Base-by-base conservation (phyloP, 2,329 filamentous ascomycete genomes). In the Clarireedia hainanense region DNA sequence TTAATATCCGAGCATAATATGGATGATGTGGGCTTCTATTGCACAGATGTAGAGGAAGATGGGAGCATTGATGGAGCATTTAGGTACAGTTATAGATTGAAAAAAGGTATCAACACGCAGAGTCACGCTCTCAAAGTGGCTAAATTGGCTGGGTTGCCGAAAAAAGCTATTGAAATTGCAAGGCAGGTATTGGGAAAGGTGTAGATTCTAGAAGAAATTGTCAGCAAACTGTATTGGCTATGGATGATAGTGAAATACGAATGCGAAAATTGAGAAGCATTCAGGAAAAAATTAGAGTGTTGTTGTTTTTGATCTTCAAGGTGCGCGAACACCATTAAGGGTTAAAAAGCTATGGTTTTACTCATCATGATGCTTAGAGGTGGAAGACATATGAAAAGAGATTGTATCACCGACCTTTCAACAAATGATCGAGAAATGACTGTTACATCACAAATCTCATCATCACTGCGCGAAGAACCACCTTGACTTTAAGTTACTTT, bases 81-180 rank as follows among this genome's bases (percentile, higher is more conserved):
- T 69, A 83, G 87, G 43, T 99, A 95, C 73, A 79, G 95, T 55
- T 91, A 99, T 73, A 86, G 80, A 62, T 72, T 99, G 71, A 81
- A 82, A 54, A 83, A 79, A 68, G 94, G 94, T 0, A 82, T 96
- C 56, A 99, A 97, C 71, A 80, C 84, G 51, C 77, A 87, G 62
- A 95, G 89, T 59, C 94, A 99, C 73, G 94, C 95, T 17, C 75
- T 99, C 58, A 97, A 96, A 68, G 94, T 99, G n/a, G 94, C 94
- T 2, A 80, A 80, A 60, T 74, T 97, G 63, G 95, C 94, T 5
- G 91, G 90, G 1, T 66, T 96, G 64, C 91, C 91, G 0, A 81
- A 85, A 58, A 75, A 78, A 46, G 89, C 86, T 3, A 82, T 96
- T 54, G 72, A 75, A 23, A 75, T 89, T 60, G 91, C 92, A 5